These are phyloP conservation scores for Phytophthora boehmeriae DNA, from an alignment of 352 stramenopile species.

Conservation along the genomic window DNA sequence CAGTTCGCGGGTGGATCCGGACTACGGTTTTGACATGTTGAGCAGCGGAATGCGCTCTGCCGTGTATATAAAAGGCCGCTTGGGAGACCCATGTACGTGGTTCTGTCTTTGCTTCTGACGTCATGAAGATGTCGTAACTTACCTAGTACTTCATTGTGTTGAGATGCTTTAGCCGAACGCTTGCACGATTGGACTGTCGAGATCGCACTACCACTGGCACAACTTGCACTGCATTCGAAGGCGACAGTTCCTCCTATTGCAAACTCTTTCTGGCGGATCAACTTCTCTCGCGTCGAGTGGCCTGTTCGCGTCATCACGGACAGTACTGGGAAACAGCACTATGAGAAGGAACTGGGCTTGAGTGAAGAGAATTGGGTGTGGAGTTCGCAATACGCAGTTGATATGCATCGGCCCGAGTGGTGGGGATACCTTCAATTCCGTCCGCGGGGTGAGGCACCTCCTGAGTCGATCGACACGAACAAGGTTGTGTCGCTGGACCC, in stretches of 20 bases:
- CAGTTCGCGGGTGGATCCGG: conserved; percentile 71
- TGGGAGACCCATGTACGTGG: conserved; percentile 63
- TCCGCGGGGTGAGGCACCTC: conserved; percentile 17
- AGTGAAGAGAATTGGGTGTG: conserved; percentile 90
- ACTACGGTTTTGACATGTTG: conserved; percentile 75
- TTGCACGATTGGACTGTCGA: conserved; percentile 84
- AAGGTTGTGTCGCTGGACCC: conserved; percentile 39
- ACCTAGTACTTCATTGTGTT: background rate
- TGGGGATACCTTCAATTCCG: conserved; percentile 91
- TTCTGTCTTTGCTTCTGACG: background rate
- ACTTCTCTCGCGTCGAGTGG: conserved; percentile 91
- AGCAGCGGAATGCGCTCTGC: conserved; percentile 45
- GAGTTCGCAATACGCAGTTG: conserved; percentile 80
- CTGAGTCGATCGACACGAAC: conserved; percentile 1
- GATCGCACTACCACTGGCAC: conserved; percentile 71
- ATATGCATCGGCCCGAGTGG: conserved; percentile 90
- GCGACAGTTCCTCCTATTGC: conserved; percentile 41
- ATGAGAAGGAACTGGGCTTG: conserved; percentile 55
- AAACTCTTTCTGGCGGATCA: conserved; percentile 78
- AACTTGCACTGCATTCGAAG: conserved; percentile 51
- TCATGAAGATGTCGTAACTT: background rate
- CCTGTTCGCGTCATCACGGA: conserved; percentile 35
- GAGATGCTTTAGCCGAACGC: conserved; percentile 25
- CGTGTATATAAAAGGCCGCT: conserved; percentile 58
- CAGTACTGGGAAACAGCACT: conserved; percentile 28